phyloP scores from a whole-genome alignment of 1,284 basidiomycete species.

The Phaffia rhodozyma region DNA sequence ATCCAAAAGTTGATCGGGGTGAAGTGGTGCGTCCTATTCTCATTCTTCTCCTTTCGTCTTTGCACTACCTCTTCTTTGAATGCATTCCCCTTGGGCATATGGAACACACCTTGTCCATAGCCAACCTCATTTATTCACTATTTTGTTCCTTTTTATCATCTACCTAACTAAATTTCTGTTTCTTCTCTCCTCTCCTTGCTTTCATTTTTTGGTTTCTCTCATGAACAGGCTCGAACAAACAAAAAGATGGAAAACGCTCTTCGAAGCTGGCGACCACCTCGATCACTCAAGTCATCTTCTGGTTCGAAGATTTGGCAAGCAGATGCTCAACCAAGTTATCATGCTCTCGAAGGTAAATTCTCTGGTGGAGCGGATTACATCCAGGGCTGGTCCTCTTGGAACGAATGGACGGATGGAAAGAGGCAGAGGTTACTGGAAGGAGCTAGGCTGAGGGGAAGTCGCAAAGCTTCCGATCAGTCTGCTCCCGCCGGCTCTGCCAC shows the following conservation, averaged over 20 bases:
- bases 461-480: too few relatives aligned
- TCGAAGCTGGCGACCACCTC: constrained; percentile 20
- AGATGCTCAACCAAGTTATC: constrained; percentile 1
- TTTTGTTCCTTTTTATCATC: constrained; percentile 21
- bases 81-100: too few relatives aligned
- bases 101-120: background rate
- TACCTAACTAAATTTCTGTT: constrained; percentile 12
- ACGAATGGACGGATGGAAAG: constrained; percentile 1
- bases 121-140: constrained; percentile 23
- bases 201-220: constrained; percentile 14
- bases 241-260: constrained; percentile 26
- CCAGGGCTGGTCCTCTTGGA: constrained; percentile 25
- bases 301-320: background rate
- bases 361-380: constrained; percentile 28
- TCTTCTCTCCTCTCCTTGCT: constrained; percentile 19
- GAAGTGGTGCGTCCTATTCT: constrained; percentile 5
- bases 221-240: constrained; percentile 8
- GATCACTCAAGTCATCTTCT: constrained; percentile 2
- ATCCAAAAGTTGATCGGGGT: constrained; percentile 1
- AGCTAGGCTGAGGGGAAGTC: too few relatives aligned
- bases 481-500: too few relatives aligned
- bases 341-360: constrained; percentile 22
- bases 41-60: background rate
- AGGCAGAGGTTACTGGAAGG: too few relatives aligned
- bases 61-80: background rate